Percentiles rank a stretch among this genome's conserved stretches.
These are phyloP conservation scores for Yamadazyma laniorum DNA, from an alignment of 805 yeast genomes.

Conservation along the genomic window DNA sequence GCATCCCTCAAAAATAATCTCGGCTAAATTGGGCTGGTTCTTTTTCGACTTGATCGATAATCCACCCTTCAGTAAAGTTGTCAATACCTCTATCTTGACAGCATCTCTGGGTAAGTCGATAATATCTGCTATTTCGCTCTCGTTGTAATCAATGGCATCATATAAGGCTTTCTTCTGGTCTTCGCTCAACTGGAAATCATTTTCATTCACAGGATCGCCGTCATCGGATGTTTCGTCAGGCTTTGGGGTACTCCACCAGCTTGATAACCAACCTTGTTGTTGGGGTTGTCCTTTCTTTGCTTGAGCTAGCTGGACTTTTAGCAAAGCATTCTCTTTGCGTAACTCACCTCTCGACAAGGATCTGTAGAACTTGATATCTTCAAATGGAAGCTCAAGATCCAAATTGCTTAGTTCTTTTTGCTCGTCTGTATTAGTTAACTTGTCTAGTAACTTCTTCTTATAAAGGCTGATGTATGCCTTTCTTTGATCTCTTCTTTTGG, in stretches of 20 bases:
- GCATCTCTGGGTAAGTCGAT: constrained; percentile 72
- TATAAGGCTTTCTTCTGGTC: constrained; percentile 88
- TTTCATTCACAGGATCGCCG: constrained; percentile 11
- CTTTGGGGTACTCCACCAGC: constrained; percentile 55
- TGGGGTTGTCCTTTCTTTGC: constrained; percentile 6
- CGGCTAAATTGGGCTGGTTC: constrained; percentile 56
- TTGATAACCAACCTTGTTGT: constrained; percentile 62
- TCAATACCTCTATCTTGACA: constrained; percentile 61
- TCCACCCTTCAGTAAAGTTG: constrained; percentile 75
- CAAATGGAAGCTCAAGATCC: constrained; percentile 62
- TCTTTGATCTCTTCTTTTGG: constrained; percentile 69
- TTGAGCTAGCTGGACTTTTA: constrained; percentile 16
- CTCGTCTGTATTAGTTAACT: constrained; percentile 25
- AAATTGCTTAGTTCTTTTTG: constrained; percentile 45
- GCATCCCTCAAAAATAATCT: constrained; percentile 80
- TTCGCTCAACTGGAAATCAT: constrained; percentile 55
- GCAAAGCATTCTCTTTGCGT: constrained; percentile 48
- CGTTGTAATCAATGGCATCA: constrained; percentile 91
- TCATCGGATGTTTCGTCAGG: constrained; percentile 5
- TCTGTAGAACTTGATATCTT: constrained; percentile 83
- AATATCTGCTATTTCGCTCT: constrained; percentile 47
- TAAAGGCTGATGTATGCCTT: constrained; percentile 64
- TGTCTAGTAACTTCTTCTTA: constrained; percentile 53
- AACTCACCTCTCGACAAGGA: constrained; percentile 70
- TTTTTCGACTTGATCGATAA: constrained; percentile 53